Conservation (phyloP, 768 basidiomycete species). For the Coprinopsis cinerea region DNA sequence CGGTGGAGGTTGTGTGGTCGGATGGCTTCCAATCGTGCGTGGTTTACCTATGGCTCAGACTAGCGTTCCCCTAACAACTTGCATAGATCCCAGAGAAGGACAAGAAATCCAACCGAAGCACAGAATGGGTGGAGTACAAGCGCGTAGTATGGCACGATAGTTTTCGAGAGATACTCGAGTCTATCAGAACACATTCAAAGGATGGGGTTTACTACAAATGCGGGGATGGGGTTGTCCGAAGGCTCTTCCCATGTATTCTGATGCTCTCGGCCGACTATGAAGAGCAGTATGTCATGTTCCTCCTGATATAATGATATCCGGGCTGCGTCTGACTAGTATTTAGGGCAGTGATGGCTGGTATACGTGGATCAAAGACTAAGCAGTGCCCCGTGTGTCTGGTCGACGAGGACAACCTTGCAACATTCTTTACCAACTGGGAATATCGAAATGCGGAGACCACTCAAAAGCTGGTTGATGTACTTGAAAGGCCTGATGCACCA, state of each 20-base stretch:
- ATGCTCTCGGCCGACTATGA: conserved; percentile 39
- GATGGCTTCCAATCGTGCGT: conserved; percentile 30
- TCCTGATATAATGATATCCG: neutral
- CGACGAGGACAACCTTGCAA: conserved; percentile 16
- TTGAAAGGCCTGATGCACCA: no score
- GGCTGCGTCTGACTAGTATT: neutral
- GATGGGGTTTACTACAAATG: conserved; percentile 15
- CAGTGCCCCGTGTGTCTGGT: conserved; percentile 34
- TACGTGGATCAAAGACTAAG: conserved; percentile 20
- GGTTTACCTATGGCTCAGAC: neutral
- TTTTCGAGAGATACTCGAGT: conserved; percentile 23
- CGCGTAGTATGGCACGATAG: conserved; percentile 31
- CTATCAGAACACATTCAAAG: conserved; percentile 1
- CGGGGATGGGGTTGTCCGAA: conserved; percentile 15
- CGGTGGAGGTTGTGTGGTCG: conserved; percentile 19
- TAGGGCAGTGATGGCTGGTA: conserved; percentile 32
- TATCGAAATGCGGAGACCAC: conserved; percentile 13
- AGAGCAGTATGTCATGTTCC: conserved; percentile 32
- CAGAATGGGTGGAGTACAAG: conserved; percentile 27
- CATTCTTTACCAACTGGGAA: conserved; percentile 15
- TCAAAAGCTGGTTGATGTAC: conserved; percentile 10
- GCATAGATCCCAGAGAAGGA: conserved; percentile 21
- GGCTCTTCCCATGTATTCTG: conserved; percentile 30
- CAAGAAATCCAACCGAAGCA: conserved; percentile 26
- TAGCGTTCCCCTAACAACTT: conserved; percentile 8